Evolutionary conservation across 2,329 filamentous ascomycete species (phyloP).

Genomic region (Fusarium algeriense): DNA sequence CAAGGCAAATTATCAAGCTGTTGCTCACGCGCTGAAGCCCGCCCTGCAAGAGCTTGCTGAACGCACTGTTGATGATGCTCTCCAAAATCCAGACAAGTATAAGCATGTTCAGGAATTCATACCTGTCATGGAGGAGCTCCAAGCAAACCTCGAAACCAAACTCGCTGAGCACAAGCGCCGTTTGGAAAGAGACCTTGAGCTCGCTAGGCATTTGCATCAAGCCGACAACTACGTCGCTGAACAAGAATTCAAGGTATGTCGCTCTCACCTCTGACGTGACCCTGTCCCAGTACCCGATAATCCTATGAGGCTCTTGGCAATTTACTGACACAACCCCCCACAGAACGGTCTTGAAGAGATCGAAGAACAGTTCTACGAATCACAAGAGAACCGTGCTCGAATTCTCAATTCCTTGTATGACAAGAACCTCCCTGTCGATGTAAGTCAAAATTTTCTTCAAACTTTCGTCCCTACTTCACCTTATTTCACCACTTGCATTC

Average conservation of each 20-base stretch:
- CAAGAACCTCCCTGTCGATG: constrained; percentile 61
- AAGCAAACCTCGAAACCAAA: constrained; percentile 49
- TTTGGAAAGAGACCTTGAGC: constrained; percentile 51
- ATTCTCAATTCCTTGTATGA: constrained; percentile 59
- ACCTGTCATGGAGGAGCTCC: constrained; percentile 64
- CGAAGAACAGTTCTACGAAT: constrained; percentile 58
- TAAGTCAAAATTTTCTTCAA: constrained; percentile 52
- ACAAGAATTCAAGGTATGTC: constrained; percentile 54
- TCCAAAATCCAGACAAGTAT: constrained; percentile 65
- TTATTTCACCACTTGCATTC: constrained; percentile 36
- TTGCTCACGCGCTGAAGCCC: constrained; percentile 73
- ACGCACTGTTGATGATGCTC: constrained; percentile 68
- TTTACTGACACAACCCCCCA: constrained; percentile 32
- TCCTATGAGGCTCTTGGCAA: constrained; percentile 38
- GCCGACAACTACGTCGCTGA: constrained; percentile 52
- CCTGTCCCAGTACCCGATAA: constrained; percentile 36
- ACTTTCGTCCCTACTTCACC: constrained; percentile 20
- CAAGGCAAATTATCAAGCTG: constrained; percentile 72
- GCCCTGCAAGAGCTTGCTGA: constrained; percentile 75
- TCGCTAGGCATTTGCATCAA: constrained; percentile 55
- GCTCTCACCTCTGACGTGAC: constrained; percentile 34
- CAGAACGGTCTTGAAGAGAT: constrained; percentile 57
- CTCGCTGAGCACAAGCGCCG: constrained; percentile 50
- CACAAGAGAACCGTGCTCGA: constrained; percentile 60
- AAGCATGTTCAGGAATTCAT: constrained; percentile 66